Evolutionary conservation across 2,329 filamentous ascomycete species (phyloP).

Genomic region (Lachnum nothofagi): DNA sequence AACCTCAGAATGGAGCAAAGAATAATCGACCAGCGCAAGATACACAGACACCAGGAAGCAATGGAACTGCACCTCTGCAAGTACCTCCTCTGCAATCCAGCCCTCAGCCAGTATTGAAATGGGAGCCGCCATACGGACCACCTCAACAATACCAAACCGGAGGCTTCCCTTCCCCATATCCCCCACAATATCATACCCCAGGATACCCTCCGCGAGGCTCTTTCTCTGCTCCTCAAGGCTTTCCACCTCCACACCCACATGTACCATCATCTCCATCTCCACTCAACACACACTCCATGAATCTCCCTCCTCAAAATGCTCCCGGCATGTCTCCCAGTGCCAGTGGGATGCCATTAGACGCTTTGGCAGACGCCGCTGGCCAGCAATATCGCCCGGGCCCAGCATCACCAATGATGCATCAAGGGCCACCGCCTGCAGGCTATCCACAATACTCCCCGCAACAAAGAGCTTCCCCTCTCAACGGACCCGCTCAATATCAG

Average conservation of each 20-base stretch:
- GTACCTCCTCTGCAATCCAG: constrained; percentile 25
- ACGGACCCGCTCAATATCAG: constrained; percentile 22
- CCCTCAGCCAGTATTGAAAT: constrained; percentile 22
- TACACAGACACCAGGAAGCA: constrained; percentile 18
- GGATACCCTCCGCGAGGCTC: constrained; percentile 16
- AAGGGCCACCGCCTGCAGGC: constrained; percentile 16
- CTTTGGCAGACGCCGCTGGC: constrained; percentile 30
- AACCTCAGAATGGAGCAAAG: constrained; percentile 5
- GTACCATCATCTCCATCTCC: constrained; percentile 33
- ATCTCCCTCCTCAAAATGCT: constrained; percentile 26
- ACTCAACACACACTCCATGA: constrained; percentile 20
- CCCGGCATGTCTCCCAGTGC: constrained; percentile 17
- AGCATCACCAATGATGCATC: constrained; percentile 26
- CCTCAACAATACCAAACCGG: constrained; percentile 14
- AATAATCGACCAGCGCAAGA: constrained; percentile 8
- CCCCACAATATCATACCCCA: constrained; percentile 11
- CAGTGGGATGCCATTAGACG: constrained; percentile 27
- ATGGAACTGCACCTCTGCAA: constrained; percentile 17
- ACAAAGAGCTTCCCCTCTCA: constrained; percentile 20
- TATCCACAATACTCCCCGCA: constrained; percentile 21
- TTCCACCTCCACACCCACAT: constrained; percentile 27
- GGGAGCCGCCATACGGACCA: constrained; percentile 27
- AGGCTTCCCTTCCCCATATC: not conserved
- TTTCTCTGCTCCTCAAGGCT: constrained; percentile 24
- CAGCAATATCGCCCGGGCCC: constrained; percentile 30